Conservation (phyloP, 192 early-diverging fungal species). For the Coemansia sp. region DNA sequence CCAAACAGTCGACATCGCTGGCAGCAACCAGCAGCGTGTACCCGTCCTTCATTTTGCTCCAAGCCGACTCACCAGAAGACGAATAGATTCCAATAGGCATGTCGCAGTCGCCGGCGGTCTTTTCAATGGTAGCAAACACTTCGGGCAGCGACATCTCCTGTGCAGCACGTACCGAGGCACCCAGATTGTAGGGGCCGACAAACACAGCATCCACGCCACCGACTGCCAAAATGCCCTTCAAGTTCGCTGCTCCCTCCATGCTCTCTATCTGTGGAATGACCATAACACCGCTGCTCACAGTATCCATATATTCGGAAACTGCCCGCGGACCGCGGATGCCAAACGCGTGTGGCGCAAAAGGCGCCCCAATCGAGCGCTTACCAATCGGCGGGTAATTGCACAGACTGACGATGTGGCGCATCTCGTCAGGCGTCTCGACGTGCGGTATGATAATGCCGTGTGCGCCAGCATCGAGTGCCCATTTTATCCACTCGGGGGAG, state of each 20-base stretch:
- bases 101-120: conserved; percentile 23
- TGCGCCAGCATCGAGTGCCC: conserved; percentile 52
- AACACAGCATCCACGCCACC: conserved; percentile 47
- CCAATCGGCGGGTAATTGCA: conserved; percentile 46
- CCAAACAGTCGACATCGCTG: conserved; percentile 39
- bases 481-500: conserved; percentile 48
- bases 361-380: conserved; percentile 40
- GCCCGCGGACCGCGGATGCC: conserved; percentile 36
- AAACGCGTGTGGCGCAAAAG: conserved; percentile 34
- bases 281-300: conserved; percentile 31
- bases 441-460: conserved; percentile 48
- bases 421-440: conserved; percentile 47
- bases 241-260: conserved; percentile 37
- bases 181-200: conserved; percentile 37
- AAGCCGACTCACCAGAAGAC: conserved; percentile 30
- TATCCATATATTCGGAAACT: conserved; percentile 32
- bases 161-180: conserved; percentile 23
- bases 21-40: conserved; percentile 51
- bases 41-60: conserved; percentile 22
- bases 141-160: conserved; percentile 31
- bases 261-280: conserved; percentile 54
- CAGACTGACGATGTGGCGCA: conserved; percentile 21
- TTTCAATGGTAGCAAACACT: conserved; percentile 25
- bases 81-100: conserved; percentile 50
- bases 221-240: conserved; percentile 29